phyloP scores from a whole-genome alignment of 306 rosid species.

The Vigna angularis region DNA sequence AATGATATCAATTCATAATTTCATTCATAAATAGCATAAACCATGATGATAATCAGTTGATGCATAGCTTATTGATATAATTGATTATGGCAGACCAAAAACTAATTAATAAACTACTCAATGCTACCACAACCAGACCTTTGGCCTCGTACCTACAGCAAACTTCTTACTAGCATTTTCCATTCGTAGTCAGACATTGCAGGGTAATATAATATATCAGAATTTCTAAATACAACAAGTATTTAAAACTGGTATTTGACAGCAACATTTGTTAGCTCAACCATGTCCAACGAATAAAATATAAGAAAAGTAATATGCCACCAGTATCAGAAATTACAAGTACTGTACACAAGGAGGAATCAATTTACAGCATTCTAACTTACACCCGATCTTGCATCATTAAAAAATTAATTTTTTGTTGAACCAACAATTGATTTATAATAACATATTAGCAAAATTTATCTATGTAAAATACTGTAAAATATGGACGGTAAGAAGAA shows the following conservation, averaged over 20 bases:
- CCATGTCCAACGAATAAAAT: constrained; percentile 3
- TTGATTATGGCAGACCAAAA: neutral
- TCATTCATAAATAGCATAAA: constrained; percentile 7
- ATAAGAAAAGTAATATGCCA: neutral
- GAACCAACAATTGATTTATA: neutral
- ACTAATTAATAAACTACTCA: neutral
- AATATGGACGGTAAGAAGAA: neutral
- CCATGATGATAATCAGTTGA: neutral
- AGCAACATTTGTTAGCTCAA: neutral
- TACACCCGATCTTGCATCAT: neutral
- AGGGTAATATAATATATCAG: neutral
- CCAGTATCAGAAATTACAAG: neutral
- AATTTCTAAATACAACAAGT: neutral
- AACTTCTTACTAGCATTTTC: neutral
- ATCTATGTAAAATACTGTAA: neutral
- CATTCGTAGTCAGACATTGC: neutral
- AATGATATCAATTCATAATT: constrained; percentile 12
- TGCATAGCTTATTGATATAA: neutral
- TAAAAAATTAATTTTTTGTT: neutral
- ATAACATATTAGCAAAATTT: neutral
- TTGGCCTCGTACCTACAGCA: neutral
- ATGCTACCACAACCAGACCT: constrained; percentile 6
- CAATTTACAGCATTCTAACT: neutral
- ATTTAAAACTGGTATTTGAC: constrained; percentile 12
- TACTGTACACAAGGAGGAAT: neutral